These are phyloP conservation scores for Penicillium digitatum DNA, from an alignment of 2,329 filamentous ascomycete genomes.

Conservation along the genomic window DNA sequence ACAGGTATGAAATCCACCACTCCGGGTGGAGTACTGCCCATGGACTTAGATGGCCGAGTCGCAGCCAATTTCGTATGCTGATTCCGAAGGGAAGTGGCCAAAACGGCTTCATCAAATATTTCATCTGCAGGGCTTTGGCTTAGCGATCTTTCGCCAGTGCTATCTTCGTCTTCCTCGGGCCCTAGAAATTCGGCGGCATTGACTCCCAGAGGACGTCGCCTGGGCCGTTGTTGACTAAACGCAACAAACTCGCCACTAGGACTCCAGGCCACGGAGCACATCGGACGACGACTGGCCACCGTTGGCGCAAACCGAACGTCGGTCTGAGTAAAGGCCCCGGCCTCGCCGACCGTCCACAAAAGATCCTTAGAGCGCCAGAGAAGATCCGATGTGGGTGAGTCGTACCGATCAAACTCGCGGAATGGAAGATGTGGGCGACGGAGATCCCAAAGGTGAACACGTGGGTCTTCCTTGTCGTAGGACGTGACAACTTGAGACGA, in stretches of 20 bases:
- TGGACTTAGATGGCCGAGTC: slow-evolving; percentile 50
- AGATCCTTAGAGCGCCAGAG: slow-evolving; percentile 62
- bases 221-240: slow-evolving; percentile 51
- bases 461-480: slow-evolving; percentile 59
- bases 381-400: slow-evolving; percentile 55
- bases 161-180: slow-evolving; percentile 41
- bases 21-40: slow-evolving; percentile 52
- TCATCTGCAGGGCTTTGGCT: slow-evolving; percentile 55
- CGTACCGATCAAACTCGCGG: slow-evolving; percentile 56
- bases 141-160: slow-evolving; percentile 47
- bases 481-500: slow-evolving; percentile 60
- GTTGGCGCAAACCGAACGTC: slow-evolving; percentile 59
- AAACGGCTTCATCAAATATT: slow-evolving; percentile 53
- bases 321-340: slow-evolving; percentile 60
- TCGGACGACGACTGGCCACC: slow-evolving; percentile 54
- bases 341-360: slow-evolving; percentile 60
- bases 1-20: slow-evolving; percentile 46
- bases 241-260: slow-evolving; percentile 55
- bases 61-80: slow-evolving; percentile 47
- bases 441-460: slow-evolving; percentile 63
- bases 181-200: slow-evolving; percentile 42
- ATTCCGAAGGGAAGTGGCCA: slow-evolving; percentile 48
- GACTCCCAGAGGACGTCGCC: slow-evolving; percentile 41
- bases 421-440: slow-evolving; percentile 60
- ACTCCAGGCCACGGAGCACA: slow-evolving; percentile 56